Base-by-base conservation (phyloP, 2,329 filamentous ascomycete genomes). In the Neophaeococcomyces mojaviensis region DNA sequence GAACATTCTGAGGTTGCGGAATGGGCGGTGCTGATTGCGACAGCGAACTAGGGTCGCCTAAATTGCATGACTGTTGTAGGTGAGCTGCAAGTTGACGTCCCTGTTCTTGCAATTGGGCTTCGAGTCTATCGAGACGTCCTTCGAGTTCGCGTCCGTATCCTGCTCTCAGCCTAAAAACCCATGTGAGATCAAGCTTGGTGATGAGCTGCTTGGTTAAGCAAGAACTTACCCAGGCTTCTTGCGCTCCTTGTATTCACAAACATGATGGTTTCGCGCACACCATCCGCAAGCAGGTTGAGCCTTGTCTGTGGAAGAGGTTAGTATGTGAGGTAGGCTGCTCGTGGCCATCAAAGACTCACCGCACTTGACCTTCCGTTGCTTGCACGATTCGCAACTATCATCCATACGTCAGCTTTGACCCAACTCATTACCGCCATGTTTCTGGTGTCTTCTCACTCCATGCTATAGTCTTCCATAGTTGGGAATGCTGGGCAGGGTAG, bases 171-270 rank as follows among this genome's bases (percentile, higher is more conserved):
- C 24, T 28, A 10, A 28, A 28, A 28, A 28, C 10, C 5, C 24
- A n/a, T 10, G 10, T 28, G 24, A 28, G 24, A 28, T 10, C 5
- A 28, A 28, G 10, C 24, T 28, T 10, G 24, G 5, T 28, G 10
- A 28, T 10, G 10, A 10, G 10, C 24, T 28, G 5, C 24, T 28
- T 28, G 24, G n/a, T n/a, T n/a, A n/a, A 28, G 5, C 24, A 28
- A 10, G 10, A 10, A 28, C 24, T 28, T 10, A 28, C 2, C 82
- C 82, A 8, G 82, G 81, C 60, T 84, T 86, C 64, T 84, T 84
- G 33, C 82, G 72, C 57, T 84, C 82, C 49, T 78, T 79, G 60
- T 86, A 86, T 58, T 83, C 77, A 60, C 82, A 86, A 39, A 71
- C 54, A 50, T 82, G 77, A 48, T 75, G 74, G 62, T 86, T 84